Percentiles rank a stretch among this genome's conserved stretches.
Evolutionary conservation across 306 rosid genomes (phyloP).

Genomic region (Rubus parviflorus): DNA sequence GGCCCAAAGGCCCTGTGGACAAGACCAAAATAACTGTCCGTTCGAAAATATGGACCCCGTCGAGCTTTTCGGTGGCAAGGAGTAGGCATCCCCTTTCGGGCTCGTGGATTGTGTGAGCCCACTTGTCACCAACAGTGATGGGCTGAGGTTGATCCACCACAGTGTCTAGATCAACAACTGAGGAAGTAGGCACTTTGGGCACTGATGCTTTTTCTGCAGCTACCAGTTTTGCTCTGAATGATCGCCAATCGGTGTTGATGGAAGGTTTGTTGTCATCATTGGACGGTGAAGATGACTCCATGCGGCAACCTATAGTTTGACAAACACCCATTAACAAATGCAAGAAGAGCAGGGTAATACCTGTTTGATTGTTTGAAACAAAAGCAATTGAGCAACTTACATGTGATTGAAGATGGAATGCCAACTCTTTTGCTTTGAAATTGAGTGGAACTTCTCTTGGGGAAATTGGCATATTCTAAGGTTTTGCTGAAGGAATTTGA

Average conservation of each 20-base stretch:
- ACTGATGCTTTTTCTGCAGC: constrained; percentile 46
- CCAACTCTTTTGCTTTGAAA: constrained; percentile 37
- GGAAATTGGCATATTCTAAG: constrained; percentile 21
- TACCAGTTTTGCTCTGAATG: constrained; percentile 80
- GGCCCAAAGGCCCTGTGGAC: constrained; percentile 70
- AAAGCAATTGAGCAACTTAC: constrained; percentile 34
- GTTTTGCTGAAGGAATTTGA: constrained; percentile 55
- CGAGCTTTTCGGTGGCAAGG: constrained; percentile 72
- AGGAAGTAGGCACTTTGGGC: constrained; percentile 29
- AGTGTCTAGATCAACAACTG: constrained; percentile 43
- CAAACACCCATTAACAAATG: constrained; percentile 10
- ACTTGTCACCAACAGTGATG: constrained; percentile 63
- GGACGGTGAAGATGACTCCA: constrained; percentile 43
- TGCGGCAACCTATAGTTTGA: constrained; percentile 42
- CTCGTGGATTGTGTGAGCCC: constrained; percentile 83
- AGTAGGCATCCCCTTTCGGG: constrained; percentile 91
- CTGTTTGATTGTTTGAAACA: neutral
- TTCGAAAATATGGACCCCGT: constrained; percentile 87
- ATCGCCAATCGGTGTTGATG: constrained; percentile 63
- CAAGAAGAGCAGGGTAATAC: neutral
- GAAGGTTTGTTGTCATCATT: constrained; percentile 38
- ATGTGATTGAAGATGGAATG: constrained; percentile 35
- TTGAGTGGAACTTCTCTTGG: constrained; percentile 33
- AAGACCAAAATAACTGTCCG: constrained; percentile 67
- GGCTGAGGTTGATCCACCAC: constrained; percentile 42